These are phyloP conservation scores for Pyrenula massariospora DNA, from an alignment of 495 filamentous ascomycete species.

Conservation along the genomic window DNA sequence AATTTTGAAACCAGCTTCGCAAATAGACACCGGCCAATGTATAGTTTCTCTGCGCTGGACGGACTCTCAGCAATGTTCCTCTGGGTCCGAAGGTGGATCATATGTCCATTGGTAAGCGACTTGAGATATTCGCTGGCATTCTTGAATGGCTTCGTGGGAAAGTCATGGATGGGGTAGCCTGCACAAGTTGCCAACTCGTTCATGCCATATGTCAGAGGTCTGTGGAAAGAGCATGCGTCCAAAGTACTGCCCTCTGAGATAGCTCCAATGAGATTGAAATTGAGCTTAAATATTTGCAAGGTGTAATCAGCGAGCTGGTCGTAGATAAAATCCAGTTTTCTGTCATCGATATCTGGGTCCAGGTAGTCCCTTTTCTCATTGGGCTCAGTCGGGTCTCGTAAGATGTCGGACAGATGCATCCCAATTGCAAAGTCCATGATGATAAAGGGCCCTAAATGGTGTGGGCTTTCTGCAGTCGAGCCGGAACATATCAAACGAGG, in stretches of 20 bases:
- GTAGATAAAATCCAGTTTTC: constrained; percentile 20
- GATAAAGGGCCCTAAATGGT: constrained; percentile 34
- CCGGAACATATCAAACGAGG: constrained; percentile 17
- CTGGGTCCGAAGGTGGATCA: constrained; percentile 25
- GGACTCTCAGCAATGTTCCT: constrained; percentile 24
- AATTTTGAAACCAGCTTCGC: constrained; percentile 17
- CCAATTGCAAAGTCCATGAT: constrained; percentile 27
- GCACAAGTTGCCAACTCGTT: constrained; percentile 21
- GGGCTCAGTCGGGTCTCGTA: constrained; percentile 15
- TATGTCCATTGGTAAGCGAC: constrained; percentile 26
- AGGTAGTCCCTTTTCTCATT: constrained; percentile 12
- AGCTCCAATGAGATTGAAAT: constrained; percentile 23
- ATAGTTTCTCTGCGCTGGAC: constrained; percentile 21
- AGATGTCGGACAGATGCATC: constrained; percentile 16
- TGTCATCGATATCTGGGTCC: constrained; percentile 16
- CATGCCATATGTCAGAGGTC: constrained; percentile 15
- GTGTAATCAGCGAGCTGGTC: constrained; percentile 19
- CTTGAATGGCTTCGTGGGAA: constrained; percentile 8
- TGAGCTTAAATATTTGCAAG: constrained; percentile 19
- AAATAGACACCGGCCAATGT: constrained; percentile 22
- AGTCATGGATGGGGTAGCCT: constrained; percentile 14
- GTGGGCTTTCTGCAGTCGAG: constrained; percentile 14
- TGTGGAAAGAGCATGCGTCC: too few species aligned
- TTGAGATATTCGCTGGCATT: constrained; percentile 27
- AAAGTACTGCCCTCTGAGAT: constrained; percentile 12